Conservation (phyloP, 352 stramenopile genomes). For the Bremia lactucae region DNA sequence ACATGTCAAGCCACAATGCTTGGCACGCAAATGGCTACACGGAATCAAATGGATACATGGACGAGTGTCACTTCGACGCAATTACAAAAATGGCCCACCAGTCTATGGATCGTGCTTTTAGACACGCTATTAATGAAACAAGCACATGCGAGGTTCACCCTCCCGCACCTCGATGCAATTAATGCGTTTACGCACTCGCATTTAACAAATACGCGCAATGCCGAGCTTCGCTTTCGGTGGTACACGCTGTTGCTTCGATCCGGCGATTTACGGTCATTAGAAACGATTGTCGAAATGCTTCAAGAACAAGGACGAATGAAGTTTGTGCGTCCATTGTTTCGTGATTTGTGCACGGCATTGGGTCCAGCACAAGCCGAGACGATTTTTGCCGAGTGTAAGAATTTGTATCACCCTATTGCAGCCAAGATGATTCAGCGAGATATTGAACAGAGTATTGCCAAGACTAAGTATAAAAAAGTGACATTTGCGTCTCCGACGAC, state of each 20-base stretch:
- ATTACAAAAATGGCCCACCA: conserved; percentile 34
- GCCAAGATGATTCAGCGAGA: conserved; percentile 65
- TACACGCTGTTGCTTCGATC: conserved; percentile 50
- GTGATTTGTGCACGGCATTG: conserved; percentile 35
- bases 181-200: conserved; percentile 40
- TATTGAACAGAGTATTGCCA: conserved; percentile 29
- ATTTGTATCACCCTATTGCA: conserved; percentile 55
- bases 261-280: conserved; percentile 30
- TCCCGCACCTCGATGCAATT: conserved; percentile 38
- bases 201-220: conserved; percentile 42
- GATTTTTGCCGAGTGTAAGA: conserved; percentile 44
- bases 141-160: conserved; percentile 16
- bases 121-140: conserved; percentile 46
- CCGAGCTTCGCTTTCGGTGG: conserved; percentile 65
- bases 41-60: conserved; percentile 22
- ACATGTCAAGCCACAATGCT: conserved; percentile 31
- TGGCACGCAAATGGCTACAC: conserved; percentile 28
- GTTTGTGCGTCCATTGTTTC: conserved; percentile 59
- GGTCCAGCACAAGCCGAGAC: conserved; percentile 17
- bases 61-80: conserved; percentile 12
- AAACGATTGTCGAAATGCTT: conserved; percentile 33
- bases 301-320: conserved; percentile 71
- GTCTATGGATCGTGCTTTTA: conserved; percentile 45
- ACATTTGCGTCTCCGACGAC: conserved; percentile 22
- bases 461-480: conserved; percentile 21